A percentile compares a stretch with the other conserved stretches of the same genome.
Evolutionary conservation across 352 stramenopile genomes (phyloP).

Genomic region (Pythium oligandrum): DNA sequence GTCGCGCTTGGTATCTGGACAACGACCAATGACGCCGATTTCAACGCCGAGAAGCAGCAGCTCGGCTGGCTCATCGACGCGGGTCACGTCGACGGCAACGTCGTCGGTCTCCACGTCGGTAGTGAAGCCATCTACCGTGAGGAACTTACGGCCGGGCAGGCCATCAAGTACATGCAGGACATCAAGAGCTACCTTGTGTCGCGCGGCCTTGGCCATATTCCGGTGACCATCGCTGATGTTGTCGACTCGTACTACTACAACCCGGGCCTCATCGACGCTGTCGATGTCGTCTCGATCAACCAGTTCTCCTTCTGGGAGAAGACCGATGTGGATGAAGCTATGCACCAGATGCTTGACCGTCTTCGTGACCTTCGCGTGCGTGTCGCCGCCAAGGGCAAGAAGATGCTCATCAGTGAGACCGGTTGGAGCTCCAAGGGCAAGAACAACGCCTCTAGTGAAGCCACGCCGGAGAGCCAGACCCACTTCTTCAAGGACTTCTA

Average conservation of each 20-base stretch:
- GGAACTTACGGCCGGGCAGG: conserved; percentile 34
- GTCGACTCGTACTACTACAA: conserved; percentile 70
- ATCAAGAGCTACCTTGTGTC: conserved; percentile 42
- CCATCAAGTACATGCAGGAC: conserved; percentile 57
- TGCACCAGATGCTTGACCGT: conserved; percentile 43
- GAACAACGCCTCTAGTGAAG: conserved; percentile 22
- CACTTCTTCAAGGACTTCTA: conserved; percentile 75
- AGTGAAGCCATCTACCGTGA: conserved; percentile 71
- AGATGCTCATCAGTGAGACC: conserved; percentile 60
- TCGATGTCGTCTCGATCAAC: conserved; percentile 71
- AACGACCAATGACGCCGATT: conserved; percentile 29
- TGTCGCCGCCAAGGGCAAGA: conserved; percentile 47
- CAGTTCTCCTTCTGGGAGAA: conserved; percentile 79
- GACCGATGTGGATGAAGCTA: conserved; percentile 39
- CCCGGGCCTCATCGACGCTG: conserved; percentile 43
- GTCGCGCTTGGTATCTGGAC: conserved; percentile 59
- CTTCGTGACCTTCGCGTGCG: conserved; percentile 38
- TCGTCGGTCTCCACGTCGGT: conserved; percentile 51
- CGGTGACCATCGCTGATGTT: conserved; percentile 65
- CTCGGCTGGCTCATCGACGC: conserved; percentile 33
- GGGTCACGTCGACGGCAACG: conserved; percentile 39
- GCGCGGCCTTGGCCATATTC: conserved; percentile 32
- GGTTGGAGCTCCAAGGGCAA: conserved; percentile 55
- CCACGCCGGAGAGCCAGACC: conserved; percentile 45
- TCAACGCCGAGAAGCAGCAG: conserved; percentile 43